Base-by-base conservation (phyloP, 2,329 filamentous ascomycete genomes). In the Paradendryphiella salina region DNA sequence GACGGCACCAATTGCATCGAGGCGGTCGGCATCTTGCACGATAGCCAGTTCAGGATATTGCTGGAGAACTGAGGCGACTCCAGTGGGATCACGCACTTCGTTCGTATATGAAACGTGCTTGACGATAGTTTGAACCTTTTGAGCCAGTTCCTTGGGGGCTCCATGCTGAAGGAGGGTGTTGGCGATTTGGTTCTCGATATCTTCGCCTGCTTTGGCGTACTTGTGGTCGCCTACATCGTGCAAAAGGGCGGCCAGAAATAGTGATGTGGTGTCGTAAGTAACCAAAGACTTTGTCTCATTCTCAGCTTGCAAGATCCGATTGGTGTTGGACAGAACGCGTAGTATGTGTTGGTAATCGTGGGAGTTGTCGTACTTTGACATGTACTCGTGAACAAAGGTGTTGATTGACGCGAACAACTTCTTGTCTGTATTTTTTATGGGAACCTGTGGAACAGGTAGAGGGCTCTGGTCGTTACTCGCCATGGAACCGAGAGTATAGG, bases 161-260 rank as follows among this genome's bases (percentile, higher is more conserved):
- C 86, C 85, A 20, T 81, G 74, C 14, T 78, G 77, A 11, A 78
- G 56, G 1, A 91, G 79, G 5, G 86, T 71, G 21, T 78, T 72
- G 13, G 75, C 72, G 26, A 89, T 78, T 55, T 84, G 74, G 11
- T 80, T 83, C 2, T 81, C 77, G 3, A 77, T 66, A 66, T 86
- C 81, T 59, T 86, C 78, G 47, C 79, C 80, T 0, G 64, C 50
- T 1, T 81, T 76, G 47, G 66, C 54, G 71, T 96, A 96, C 75
- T 96, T 96, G 71, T 82, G 85, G 75, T 96, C 92, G 54, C 89
- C 90, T 14, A 96, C 86, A 64, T 96, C 92, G 75, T 96, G 92
- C 1, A 73, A 60, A 7, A 72, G 64, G 3, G 88, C 89, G 1
- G 84, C 78, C 20, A 95, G 84, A 21, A 83, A 83, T 57, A 94